Evolutionary conservation across 352 stramenopile species (phyloP).

Genomic region (Halophytophthora batemanensis): DNA sequence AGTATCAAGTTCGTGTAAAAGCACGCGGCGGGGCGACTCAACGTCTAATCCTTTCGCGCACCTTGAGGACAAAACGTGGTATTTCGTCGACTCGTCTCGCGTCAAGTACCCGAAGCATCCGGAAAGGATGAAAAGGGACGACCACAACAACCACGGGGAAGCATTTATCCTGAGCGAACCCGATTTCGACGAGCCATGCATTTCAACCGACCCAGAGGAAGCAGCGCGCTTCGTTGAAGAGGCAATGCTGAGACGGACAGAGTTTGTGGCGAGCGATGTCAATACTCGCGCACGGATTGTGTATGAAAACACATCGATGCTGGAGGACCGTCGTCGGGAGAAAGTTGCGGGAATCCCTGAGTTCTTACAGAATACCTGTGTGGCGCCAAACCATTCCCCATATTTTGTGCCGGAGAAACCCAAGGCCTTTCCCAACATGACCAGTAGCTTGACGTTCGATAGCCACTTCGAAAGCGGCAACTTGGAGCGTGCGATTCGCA

Average conservation of each 20-base stretch:
- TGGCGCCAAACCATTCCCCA: slow-evolving; percentile 8
- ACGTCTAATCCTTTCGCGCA: slow-evolving; percentile 9
- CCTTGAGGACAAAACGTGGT: slow-evolving; percentile 26
- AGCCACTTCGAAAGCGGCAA: slow-evolving; percentile 93
- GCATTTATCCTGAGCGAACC: slow-evolving; percentile 27
- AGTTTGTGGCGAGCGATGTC: slow-evolving; percentile 43
- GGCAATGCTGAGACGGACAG: slow-evolving; percentile 11
- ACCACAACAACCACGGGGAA: slow-evolving; percentile 19
- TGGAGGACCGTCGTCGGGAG: slow-evolving; percentile 12
- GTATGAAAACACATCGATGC: slow-evolving; percentile 47
- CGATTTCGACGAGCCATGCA: slow-evolving; percentile 22
- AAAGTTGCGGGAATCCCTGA: slow-evolving; percentile 16
- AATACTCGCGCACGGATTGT: slow-evolving; percentile 37
- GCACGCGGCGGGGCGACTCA: slow-evolving; percentile 1
- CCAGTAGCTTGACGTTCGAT: slow-evolving; percentile 82
- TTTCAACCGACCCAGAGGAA: slow-evolving; percentile 11
- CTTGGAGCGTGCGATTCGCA: slow-evolving; percentile 77
- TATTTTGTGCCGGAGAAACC: slow-evolving; percentile 40
- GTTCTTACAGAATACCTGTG: slow-evolving; percentile 18
- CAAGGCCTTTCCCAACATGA: slow-evolving; percentile 12
- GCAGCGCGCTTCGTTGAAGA: slow-evolving; percentile 17
- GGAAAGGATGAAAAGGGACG: slow-evolving; percentile 14
- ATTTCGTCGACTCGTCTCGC: slow-evolving; percentile 19
- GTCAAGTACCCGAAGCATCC: slow-evolving; percentile 36
- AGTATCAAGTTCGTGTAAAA: slow-evolving; percentile 10